Base-by-base conservation (phyloP, 2,329 filamentous ascomycete genomes). In the Colletotrichum gigasporum region DNA sequence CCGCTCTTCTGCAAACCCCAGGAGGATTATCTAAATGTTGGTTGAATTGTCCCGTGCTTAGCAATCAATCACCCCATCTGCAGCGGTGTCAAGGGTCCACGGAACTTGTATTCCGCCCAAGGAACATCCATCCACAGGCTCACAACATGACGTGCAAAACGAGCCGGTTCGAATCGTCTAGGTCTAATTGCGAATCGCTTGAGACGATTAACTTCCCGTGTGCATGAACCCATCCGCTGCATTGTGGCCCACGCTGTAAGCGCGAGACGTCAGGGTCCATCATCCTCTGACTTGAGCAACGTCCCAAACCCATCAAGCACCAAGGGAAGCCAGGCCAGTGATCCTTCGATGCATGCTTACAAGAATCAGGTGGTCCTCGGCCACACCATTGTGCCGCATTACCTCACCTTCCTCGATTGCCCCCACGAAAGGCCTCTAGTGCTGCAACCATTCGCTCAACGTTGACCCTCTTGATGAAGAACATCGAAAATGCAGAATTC, bases 161-260 rank as follows among this genome's bases (percentile, higher is more conserved):
- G 5, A 6, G 14, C 18, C 28, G 10, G 10, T 0, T 39, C 39
- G 47, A 48, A 20, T 53, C 47, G 32, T 45, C 18, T 14, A 18
- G 12, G 20, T 22, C 59, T 24, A 22, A 45, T 39, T 3, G 26
- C 2, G 22, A 18, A 59, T 35, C 45, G 24, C 45, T 20, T 48
- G 53, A 42, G 47, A 39, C 39, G n/a, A 51, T 42, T 59, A 45
- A 60, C 39, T 53, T 48, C 39, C 8, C 2, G 11, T 28, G 2
- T 26, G 47, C 54, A 53, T 53, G 39, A 48, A 51, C 32, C 24
- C 32, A 41, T 47, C 54, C 47, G 34, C 61, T 60, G 26, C 47
- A 42, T 5, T 3, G 32, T 22, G 54, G 18, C 30, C 32, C 11
- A 14, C 12, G 32, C 37, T 18, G 60, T 20, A 22, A 16, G 11